phyloP scores from a whole-genome alignment of 202 grass and related monocot genomes.

The Dendrocalamus latiflorus region DNA sequence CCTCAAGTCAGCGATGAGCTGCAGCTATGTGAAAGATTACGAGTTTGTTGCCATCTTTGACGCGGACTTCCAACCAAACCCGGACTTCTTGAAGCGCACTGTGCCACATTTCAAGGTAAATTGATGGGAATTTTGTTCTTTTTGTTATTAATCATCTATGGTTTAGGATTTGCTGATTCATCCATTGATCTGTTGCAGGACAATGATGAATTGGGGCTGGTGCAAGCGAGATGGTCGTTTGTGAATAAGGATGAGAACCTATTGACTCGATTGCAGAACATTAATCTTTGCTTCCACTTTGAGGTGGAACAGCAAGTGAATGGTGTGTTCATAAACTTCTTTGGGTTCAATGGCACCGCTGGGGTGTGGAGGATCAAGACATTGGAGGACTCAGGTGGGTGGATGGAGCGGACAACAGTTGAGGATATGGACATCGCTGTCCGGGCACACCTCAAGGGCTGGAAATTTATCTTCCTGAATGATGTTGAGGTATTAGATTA shows the following conservation, averaged over 20 bases:
- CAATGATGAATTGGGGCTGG: slow-evolving; percentile 62
- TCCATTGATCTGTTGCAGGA: no score
- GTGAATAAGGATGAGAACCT: slow-evolving; percentile 91
- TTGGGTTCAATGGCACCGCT: slow-evolving; percentile 82
- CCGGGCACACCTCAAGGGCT: slow-evolving; percentile 66
- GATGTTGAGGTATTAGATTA: slow-evolving; percentile 86
- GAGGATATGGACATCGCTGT: slow-evolving; percentile 93
- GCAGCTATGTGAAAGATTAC: slow-evolving; percentile 71
- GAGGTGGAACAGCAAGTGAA: slow-evolving; percentile 94
- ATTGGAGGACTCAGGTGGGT: slow-evolving; percentile 62
- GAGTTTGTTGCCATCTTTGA: slow-evolving; percentile 82
- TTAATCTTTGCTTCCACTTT: slow-evolving; percentile 78
- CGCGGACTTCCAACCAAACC: slow-evolving; percentile 68
- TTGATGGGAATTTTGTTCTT: not conserved
- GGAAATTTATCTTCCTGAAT: slow-evolving; percentile 84
- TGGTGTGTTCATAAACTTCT: slow-evolving; percentile 71
- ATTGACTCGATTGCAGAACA: no score
- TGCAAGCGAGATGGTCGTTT: slow-evolving; percentile 82
- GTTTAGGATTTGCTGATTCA: no score
- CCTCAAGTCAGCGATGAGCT: slow-evolving; percentile 76
- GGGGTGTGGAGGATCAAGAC: slow-evolving; percentile 80
- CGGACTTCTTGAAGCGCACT: slow-evolving; percentile 64
- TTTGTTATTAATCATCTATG: no score
- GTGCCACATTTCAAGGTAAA: slow-evolving; percentile 79
- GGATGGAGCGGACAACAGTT: slow-evolving; percentile 84